phyloP scores from a whole-genome alignment of 2,329 filamentous ascomycete genomes.

The Aciculosporium take region DNA sequence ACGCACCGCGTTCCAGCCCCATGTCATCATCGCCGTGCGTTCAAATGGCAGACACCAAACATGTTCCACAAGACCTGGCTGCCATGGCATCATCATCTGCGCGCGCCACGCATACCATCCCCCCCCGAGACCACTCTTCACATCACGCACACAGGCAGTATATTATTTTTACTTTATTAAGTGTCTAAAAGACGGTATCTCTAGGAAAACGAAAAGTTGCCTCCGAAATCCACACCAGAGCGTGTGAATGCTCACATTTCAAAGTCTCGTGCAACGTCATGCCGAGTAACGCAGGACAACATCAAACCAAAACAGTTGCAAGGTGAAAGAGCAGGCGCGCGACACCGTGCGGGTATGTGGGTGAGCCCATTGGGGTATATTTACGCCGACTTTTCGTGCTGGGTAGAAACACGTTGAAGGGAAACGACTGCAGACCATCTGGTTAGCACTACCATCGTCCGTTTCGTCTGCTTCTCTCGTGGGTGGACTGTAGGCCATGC shows the following conservation, averaged over 20 bases:
- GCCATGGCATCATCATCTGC: too few relatives aligned
- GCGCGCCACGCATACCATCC: too few relatives aligned
- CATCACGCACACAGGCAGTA: background rate
- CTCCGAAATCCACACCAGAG: slow-evolving; percentile 20
- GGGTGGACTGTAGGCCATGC: too few relatives aligned
- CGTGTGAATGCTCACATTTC: slow-evolving; percentile 19
- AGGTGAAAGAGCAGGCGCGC: slow-evolving; percentile 23
- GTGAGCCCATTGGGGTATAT: slow-evolving; percentile 14
- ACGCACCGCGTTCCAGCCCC: too few relatives aligned
- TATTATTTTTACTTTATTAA: slow-evolving; percentile 25
- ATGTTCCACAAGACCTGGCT: too few relatives aligned
- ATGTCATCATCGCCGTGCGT: too few relatives aligned
- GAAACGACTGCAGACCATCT: slow-evolving; percentile 51
- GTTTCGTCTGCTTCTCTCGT: too few relatives aligned
- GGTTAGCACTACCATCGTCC: too few relatives aligned
- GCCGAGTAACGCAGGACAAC: too few relatives aligned
- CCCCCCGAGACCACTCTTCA: too few relatives aligned
- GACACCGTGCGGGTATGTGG: slow-evolving; percentile 25
- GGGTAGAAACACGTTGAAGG: slow-evolving; percentile 77
- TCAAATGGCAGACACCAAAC: too few relatives aligned
- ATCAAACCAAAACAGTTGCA: too few relatives aligned
- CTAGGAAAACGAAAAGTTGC: slow-evolving; percentile 25
- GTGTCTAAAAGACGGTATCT: slow-evolving; percentile 23
- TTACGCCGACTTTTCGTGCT: slow-evolving; percentile 79
- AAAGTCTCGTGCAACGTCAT: slow-evolving; percentile 23